Base-by-base conservation (phyloP, 2,329 filamentous ascomycete species). In the Xylaria sp. region DNA sequence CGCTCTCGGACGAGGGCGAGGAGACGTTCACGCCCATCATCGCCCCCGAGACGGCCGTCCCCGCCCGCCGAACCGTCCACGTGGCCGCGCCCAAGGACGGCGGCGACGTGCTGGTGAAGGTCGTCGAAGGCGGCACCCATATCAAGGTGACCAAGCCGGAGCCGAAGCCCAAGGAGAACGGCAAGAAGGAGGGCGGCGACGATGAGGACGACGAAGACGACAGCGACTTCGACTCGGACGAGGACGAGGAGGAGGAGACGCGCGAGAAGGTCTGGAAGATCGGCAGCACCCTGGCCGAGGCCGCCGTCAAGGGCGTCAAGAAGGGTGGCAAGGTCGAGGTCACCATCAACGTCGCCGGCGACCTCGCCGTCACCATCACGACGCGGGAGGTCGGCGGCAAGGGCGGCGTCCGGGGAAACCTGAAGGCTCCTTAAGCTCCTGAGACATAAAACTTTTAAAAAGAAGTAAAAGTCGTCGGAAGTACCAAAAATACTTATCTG, bases 81-180 rank as follows among this genome's bases (percentile, higher is more conserved):
- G 86, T 97, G 66, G 72, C 82, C 39, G 88, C 85, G 5, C 88
- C 91, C 55, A 86, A 89, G 71, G 85, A 87, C 42, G 92, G 92
- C 57, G 94, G 94, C 48, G 89, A 96, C 67, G 89, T 97, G 2
- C 79, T 97, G 11, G 78, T 99, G 72, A 91, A 90, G 76, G 82
- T 99, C 50, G 90, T 88, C 62, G 94, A 99, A 79, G 94, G 91
- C 64, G 83, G 84, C 64, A 88, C 91, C 39, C 89, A 96, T 74
- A 97, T 97, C 80, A 95, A 96, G 76, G 87, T 96, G 66, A 93
- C 90, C 59, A 91, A 94, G 78, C 87, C 90, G 34, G 90, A 93
- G 76, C 84, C 88, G 57, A 91, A 91, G 80, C 63, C 84, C 55
- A 90, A 91, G 65, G 80, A 83, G 63, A 82, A 86, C 60, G 81